A percentile compares a stretch with the other conserved stretches of the same genome.
phyloP scores from a whole-genome alignment of 345 rosid genomes.

The Laguncularia racemosa region DNA sequence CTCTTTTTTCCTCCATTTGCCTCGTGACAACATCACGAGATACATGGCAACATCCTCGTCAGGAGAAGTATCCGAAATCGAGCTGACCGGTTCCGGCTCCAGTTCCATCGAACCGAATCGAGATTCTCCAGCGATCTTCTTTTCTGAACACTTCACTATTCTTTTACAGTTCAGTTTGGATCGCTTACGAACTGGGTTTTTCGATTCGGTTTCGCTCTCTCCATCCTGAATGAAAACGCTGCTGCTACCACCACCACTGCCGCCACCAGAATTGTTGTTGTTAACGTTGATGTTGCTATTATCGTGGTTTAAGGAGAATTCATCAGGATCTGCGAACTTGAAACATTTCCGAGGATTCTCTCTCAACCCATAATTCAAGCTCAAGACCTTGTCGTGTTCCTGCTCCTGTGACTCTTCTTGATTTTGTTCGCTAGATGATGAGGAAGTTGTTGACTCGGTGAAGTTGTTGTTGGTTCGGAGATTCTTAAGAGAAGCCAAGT shows the following conservation, averaged over 20 bases:
- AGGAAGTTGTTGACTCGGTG: conserved; percentile 26
- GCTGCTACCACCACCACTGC: conserved; percentile 20
- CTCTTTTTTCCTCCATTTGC: conserved; percentile 36
- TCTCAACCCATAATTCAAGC: conserved; percentile 36
- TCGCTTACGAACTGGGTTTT: conserved; percentile 52
- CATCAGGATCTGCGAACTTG: conserved; percentile 54
- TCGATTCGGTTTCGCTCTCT: conserved; percentile 78
- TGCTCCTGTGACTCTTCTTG: conserved; percentile 14
- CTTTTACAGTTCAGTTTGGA: conserved; percentile 31
- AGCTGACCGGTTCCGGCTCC: conserved; percentile 76
- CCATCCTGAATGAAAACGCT: conserved; percentile 40
- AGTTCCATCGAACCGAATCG: neutral
- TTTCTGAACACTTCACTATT: conserved; percentile 9
- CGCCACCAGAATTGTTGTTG: too few species aligned
- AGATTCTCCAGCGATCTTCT: neutral
- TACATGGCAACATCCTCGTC: conserved; percentile 86
- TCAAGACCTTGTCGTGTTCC: conserved; percentile 18
- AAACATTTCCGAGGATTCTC: conserved; percentile 69
- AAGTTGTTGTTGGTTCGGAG: conserved; percentile 19
- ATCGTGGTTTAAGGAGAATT: too few species aligned
- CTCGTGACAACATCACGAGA: conserved; percentile 93
- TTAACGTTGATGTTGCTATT: too few species aligned
- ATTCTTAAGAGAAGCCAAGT: conserved; percentile 40
- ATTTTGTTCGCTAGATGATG: conserved; percentile 41
- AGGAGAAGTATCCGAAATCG: conserved; percentile 58